Percentiles rank a stretch among this genome's conserved stretches.
phyloP scores from a whole-genome alignment of 106 monocot species.

The Agapanthus africanus region DNA sequence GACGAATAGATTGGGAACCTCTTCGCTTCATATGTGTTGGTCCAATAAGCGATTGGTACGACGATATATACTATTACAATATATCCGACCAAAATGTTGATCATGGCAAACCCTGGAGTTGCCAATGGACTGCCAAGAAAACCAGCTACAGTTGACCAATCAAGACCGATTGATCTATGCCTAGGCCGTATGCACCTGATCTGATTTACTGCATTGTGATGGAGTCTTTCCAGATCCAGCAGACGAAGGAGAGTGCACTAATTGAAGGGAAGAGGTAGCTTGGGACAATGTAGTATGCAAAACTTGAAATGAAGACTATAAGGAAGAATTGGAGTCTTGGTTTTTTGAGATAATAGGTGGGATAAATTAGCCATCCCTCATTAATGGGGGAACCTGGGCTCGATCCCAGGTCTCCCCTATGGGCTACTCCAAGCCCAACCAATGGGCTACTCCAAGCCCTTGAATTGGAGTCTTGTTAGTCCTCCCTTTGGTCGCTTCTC shows the following conservation, averaged over 20 bases:
- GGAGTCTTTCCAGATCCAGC: constrained; percentile 46
- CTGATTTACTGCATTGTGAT: too few species aligned
- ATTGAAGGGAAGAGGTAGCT: too few species aligned
- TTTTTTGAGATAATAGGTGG: too few species aligned
- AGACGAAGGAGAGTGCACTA: constrained; percentile 44
- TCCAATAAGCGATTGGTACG: constrained; percentile 42
- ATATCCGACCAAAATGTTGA: constrained; percentile 40
- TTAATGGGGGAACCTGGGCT: too few species aligned
- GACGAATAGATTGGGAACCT: constrained; percentile 39
- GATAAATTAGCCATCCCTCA: too few species aligned
- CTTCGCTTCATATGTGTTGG: constrained; percentile 36
- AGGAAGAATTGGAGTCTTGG: too few species aligned
- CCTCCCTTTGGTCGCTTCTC: constrained; percentile 40
- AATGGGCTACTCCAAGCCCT: too few species aligned
- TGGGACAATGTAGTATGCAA: constrained; percentile 54
- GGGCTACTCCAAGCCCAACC: too few species aligned
- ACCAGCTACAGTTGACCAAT: constrained; percentile 38
- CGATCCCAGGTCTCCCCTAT: too few species aligned
- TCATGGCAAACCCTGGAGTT: constrained; percentile 35
- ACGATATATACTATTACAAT: constrained; percentile 24
- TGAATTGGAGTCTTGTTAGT: constrained; percentile 43
- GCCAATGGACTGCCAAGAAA: too few species aligned
- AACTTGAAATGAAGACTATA: constrained; percentile 41
- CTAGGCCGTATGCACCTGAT: constrained; percentile 41
- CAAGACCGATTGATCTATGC: constrained; percentile 52